These are phyloP conservation scores for Xerocomus spinulosus DNA, from an alignment of 768 basidiomycete genomes.

Conservation along the genomic window DNA sequence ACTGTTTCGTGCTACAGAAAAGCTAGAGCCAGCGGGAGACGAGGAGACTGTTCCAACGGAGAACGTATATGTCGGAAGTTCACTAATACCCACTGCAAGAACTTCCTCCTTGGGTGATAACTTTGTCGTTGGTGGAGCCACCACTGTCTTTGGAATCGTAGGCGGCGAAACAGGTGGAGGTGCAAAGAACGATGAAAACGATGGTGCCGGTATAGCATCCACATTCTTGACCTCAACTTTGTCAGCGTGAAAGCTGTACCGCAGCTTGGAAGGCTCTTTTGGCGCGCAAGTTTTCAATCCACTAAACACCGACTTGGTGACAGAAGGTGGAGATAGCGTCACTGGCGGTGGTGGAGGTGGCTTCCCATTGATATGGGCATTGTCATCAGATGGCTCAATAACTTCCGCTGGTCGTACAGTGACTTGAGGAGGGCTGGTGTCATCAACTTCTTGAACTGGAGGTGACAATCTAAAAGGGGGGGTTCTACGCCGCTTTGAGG, in stretches of 20 bases:
- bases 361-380: slow-evolving; percentile 14
- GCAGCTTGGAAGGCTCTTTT: slow-evolving; percentile 74
- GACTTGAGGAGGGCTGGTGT: slow-evolving; percentile 25
- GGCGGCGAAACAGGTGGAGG: slow-evolving; percentile 25
- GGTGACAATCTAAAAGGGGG: slow-evolving; percentile 9
- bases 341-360: not conserved
- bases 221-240: slow-evolving; percentile 31
- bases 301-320: slow-evolving; percentile 20
- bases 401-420: slow-evolving; percentile 35
- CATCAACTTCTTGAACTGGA: slow-evolving; percentile 29
- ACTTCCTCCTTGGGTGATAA: slow-evolving; percentile 28
- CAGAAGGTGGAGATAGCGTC: slow-evolving; percentile 20
- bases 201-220: slow-evolving; percentile 6
- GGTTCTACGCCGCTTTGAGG: slow-evolving; percentile 49
- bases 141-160: not conserved
- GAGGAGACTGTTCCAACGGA: slow-evolving; percentile 8
- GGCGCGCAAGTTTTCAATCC: slow-evolving; percentile 52
- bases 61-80: slow-evolving; percentile 36
- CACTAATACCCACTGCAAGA: slow-evolving; percentile 25
- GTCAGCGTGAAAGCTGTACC: slow-evolving; percentile 65
- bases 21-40: slow-evolving; percentile 18
- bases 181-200: slow-evolving; percentile 17
- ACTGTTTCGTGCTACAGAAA: slow-evolving; percentile 25
- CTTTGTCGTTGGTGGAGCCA: slow-evolving; percentile 17
- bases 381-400: slow-evolving; percentile 35